phyloP scores from a whole-genome alignment of 305 asterid genomes.

The Solanum hybrid region DNA sequence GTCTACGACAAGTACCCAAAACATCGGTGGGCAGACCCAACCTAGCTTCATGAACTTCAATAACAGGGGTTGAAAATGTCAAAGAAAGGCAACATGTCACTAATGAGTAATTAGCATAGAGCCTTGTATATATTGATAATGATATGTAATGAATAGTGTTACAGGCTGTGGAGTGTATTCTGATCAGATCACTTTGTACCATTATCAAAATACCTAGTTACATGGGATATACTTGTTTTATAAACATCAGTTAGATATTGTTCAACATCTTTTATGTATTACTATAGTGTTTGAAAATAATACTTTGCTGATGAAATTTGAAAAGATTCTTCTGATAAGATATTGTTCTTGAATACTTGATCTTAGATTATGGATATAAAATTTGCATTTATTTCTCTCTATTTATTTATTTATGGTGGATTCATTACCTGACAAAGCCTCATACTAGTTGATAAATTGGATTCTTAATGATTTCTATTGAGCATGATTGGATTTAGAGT shows the following conservation, averaged over 20 bases:
- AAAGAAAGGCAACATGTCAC: not conserved
- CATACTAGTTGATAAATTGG: not conserved
- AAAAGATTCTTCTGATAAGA: not conserved
- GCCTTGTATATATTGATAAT: not conserved
- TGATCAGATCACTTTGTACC: not conserved
- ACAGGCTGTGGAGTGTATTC: not conserved
- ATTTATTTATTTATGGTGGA: not conserved
- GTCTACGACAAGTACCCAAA: constrained; percentile 22
- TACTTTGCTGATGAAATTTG: not conserved
- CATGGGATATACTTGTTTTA: not conserved
- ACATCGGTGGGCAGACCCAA: constrained; percentile 29
- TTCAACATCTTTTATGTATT: not conserved
- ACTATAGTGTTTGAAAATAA: not conserved
- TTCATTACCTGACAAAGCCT: not conserved
- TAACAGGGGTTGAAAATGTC: constrained; percentile 22
- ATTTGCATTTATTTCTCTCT: not conserved
- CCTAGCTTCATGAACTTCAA: constrained; percentile 39
- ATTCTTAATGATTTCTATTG: too few species aligned
- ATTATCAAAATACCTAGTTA: not conserved
- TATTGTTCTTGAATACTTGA: not conserved
- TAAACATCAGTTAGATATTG: not conserved
- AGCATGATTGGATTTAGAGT: too few species aligned
- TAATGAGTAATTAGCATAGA: not conserved
- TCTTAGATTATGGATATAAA: not conserved
- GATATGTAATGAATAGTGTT: not conserved